phyloP scores from a whole-genome alignment of 208 protist species.

The Leishmania tarentolae region DNA sequence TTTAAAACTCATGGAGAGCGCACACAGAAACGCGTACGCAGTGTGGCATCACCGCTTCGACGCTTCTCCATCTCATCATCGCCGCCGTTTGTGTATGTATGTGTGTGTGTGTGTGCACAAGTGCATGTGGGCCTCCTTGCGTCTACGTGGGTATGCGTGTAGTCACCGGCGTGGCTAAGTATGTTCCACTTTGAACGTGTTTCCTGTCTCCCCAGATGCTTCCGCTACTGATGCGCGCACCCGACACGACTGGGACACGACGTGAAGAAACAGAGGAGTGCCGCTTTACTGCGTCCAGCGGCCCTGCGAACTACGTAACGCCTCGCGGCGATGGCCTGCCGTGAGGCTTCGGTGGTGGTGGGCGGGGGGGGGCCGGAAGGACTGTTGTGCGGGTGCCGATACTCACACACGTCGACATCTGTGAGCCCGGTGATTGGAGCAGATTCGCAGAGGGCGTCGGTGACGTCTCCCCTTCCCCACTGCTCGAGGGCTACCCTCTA shows the following conservation, averaged over 20 bases:
- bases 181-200: background rate
- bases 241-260: background rate
- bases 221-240: background rate
- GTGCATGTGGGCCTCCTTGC: no score
- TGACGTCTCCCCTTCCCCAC: no score
- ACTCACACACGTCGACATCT: background rate
- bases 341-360: background rate
- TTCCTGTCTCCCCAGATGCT: background rate
- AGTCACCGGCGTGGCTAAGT: background rate
- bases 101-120: conserved; percentile 5
- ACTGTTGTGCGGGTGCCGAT: background rate
- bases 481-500: background rate
- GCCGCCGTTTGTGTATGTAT: background rate
- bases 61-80: no score
- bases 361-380: no score
- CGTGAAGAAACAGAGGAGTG: background rate
- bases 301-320: background rate
- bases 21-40: no score
- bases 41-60: no score
- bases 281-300: background rate
- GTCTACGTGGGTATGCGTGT: background rate
- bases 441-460: background rate
- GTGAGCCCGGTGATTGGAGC: background rate
- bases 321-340: background rate
- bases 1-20: background rate